Evolutionary conservation across 1,139 yeast genomes (phyloP).

Genomic region (Wickerhamomyces sp.): DNA sequence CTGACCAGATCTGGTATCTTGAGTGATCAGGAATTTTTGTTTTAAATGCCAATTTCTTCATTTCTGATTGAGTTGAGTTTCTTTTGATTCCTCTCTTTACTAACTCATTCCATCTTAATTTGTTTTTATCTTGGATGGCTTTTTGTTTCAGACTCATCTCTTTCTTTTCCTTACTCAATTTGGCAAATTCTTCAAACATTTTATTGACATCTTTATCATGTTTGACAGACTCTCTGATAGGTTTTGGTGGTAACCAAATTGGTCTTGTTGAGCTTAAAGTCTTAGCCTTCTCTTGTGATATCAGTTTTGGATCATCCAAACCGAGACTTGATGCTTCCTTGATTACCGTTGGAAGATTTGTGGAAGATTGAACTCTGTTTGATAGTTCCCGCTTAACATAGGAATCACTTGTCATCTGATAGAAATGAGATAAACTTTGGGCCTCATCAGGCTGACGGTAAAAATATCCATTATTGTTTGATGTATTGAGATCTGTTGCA

Average conservation of each 20-base stretch:
- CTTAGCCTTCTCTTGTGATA: constrained; percentile 35
- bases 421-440: constrained; percentile 36
- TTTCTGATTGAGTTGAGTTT: constrained; percentile 31
- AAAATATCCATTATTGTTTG: constrained; percentile 5
- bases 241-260: constrained; percentile 66
- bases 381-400: constrained; percentile 32
- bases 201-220: constrained; percentile 54
- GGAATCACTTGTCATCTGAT: constrained; percentile 33
- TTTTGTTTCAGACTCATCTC: constrained; percentile 26
- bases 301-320: constrained; percentile 41
- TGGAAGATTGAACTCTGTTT: constrained; percentile 31
- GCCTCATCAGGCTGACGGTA: constrained; percentile 24
- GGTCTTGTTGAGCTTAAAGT: constrained; percentile 55
- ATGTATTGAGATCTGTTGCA: neutral
- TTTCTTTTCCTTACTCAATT: constrained; percentile 38
- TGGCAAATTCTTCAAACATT: constrained; percentile 44
- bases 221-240: constrained; percentile 44
- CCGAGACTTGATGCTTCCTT: constrained; percentile 32
- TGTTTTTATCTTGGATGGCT: constrained; percentile 28
- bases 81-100: constrained; percentile 37
- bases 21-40: constrained; percentile 31
- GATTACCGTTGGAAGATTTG: constrained; percentile 31
- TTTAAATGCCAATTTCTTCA: constrained; percentile 38
- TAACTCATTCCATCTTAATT: constrained; percentile 31
- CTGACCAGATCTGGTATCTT: constrained; percentile 29